phyloP scores from a whole-genome alignment of 129 eudicot genomes.

The Heracleum sosnowskyi region DNA sequence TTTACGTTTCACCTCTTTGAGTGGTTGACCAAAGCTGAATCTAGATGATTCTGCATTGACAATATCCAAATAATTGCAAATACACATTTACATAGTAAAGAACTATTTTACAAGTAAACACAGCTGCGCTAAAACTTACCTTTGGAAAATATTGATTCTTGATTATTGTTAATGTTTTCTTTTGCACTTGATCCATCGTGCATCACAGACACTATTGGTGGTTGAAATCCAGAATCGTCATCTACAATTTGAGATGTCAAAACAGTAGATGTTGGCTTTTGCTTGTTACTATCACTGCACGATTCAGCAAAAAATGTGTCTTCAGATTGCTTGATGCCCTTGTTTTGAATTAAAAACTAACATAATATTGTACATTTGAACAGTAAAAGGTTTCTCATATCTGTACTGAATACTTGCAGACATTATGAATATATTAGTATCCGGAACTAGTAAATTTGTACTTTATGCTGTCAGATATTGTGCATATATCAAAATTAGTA shows the following conservation, averaged over 20 bases:
- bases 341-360: conserved; percentile 11
- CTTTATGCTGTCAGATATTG: background rate
- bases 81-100: background rate
- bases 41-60: conserved; percentile 15
- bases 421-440: background rate
- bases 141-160: conserved; percentile 19
- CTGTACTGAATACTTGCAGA: background rate
- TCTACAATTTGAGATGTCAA: conserved; percentile 11
- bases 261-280: conserved; percentile 1
- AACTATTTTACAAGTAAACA: background rate
- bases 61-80: background rate
- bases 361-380: background rate
- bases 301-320: background rate
- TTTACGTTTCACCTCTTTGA: conserved; percentile 22
- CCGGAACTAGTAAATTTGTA: background rate
- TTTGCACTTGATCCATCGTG: background rate
- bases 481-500: background rate
- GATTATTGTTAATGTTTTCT: conserved; percentile 14
- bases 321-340: conserved; percentile 10
- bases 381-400: background rate
- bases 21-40: conserved; percentile 16
- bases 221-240: background rate
- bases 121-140: conserved; percentile 27
- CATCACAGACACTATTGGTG: background rate
- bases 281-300: conserved; percentile 6